These are phyloP conservation scores for Conticribra weissflogii DNA, from an alignment of 108 stramenopile genomes.

Conservation along the genomic window DNA sequence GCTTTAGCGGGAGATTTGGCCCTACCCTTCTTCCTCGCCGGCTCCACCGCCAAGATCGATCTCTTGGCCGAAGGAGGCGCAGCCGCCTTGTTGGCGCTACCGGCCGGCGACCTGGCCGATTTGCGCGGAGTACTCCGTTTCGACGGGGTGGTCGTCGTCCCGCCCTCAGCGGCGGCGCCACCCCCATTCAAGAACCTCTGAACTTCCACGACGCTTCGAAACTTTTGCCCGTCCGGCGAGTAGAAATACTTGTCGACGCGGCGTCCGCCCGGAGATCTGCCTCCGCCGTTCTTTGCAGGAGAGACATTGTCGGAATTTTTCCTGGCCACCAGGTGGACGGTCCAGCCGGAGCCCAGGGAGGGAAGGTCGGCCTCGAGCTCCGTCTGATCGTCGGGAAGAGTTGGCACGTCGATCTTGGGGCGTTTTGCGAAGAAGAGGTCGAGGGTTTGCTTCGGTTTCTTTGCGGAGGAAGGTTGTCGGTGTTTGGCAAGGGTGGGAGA, in stretches of 20 bases:
- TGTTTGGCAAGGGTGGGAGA: neutral
- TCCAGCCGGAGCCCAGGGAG: neutral
- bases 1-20: neutral
- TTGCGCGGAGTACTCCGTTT: neutral
- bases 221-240: neutral
- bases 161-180: neutral
- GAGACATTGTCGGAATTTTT: no score
- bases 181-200: neutral
- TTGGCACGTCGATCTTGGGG: neutral
- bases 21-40: neutral
- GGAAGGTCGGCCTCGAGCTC: neutral
- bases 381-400: neutral
- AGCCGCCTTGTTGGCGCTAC: no score
- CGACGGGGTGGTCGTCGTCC: neutral
- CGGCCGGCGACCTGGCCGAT: no score
- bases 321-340: neutral
- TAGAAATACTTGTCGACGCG: neutral
- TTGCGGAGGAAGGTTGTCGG: neutral
- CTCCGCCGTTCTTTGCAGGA: no score
- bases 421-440: neutral
- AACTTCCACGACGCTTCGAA: neutral
- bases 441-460: neutral
- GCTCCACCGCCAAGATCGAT: no score
- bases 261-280: neutral
- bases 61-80: no score